Conservation (phyloP, 176 grass and related monocot genomes). For the Zizania latifolia region DNA sequence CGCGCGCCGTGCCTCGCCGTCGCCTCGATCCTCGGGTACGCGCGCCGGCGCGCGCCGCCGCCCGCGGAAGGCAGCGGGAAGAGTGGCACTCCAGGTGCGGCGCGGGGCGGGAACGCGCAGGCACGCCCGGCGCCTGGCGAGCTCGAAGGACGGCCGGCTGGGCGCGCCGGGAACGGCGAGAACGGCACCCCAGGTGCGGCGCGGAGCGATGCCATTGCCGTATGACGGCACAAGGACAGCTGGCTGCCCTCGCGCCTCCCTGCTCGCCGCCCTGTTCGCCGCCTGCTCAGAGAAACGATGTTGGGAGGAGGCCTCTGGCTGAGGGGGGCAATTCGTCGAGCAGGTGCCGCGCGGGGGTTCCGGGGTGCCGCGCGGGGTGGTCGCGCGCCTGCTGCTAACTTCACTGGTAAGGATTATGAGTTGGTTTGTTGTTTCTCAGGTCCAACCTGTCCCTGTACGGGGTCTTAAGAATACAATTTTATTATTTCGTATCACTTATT, state of each 20-base stretch:
- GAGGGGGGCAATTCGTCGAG: slow-evolving; percentile 36
- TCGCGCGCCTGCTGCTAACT: too few species aligned
- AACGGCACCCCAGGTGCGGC: neutral
- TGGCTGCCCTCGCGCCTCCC: too few species aligned
- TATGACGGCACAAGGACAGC: too few species aligned
- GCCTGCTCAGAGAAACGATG: too few species aligned
- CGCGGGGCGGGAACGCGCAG: slow-evolving; percentile 1
- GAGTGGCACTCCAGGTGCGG: neutral
- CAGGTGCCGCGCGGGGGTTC: slow-evolving; percentile 5
- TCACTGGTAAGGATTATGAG: too few species aligned
- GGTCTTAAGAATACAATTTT: too few species aligned
- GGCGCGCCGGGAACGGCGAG: neutral
- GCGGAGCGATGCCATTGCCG: slow-evolving; percentile 25
- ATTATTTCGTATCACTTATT: too few species aligned
- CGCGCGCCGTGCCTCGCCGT: slow-evolving; percentile 44
- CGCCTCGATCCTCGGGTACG: slow-evolving; percentile 51
- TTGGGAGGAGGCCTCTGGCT: too few species aligned
- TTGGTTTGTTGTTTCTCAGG: too few species aligned
- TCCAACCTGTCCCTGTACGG: too few species aligned
- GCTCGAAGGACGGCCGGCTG: neutral
- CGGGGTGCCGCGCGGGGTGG: too few species aligned
- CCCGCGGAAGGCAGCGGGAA: neutral
- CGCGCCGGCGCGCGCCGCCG: neutral
- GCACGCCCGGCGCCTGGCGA: neutral
- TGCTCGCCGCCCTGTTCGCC: too few species aligned